A percentile compares a stretch with the other conserved stretches of the same genome.
Evolutionary conservation across 805 yeast species (phyloP).

Genomic region (Priceomyces haplophilus): DNA sequence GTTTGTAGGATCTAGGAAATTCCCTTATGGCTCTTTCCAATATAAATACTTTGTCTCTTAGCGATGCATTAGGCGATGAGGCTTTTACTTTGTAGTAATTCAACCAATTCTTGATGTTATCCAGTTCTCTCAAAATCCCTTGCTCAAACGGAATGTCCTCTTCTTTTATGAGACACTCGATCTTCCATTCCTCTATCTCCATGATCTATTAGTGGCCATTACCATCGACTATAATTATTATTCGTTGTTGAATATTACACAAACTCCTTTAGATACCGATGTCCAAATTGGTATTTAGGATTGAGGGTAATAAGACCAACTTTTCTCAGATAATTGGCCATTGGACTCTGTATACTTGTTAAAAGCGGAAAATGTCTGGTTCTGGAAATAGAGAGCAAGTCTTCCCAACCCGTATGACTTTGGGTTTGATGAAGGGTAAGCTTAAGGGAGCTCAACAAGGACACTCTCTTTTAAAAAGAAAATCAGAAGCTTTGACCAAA

Average conservation of each 20-base stretch:
- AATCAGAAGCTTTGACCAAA: conserved; percentile 94
- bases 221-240: neutral
- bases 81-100: conserved; percentile 39
- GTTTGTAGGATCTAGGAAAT: conserved; percentile 45
- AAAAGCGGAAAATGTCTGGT: conserved; percentile 48
- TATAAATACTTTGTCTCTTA: conserved; percentile 43
- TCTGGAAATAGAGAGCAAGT: conserved; percentile 88
- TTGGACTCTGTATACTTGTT: neutral
- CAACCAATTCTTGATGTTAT: conserved; percentile 42
- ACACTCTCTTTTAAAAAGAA: conserved; percentile 86
- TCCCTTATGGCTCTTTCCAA: conserved; percentile 49
- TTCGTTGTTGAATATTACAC: neutral
- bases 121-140: conserved; percentile 30
- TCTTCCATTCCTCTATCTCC: conserved; percentile 10
- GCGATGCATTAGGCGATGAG: conserved; percentile 12
- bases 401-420: conserved; percentile 96
- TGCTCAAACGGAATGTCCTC: conserved; percentile 37
- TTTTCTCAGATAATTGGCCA: neutral
- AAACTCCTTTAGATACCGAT: neutral
- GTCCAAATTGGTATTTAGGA: neutral
- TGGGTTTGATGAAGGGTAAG: conserved; percentile 90
- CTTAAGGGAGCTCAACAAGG: conserved; percentile 98
- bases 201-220: neutral
- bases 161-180: conserved; percentile 14
- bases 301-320: neutral